A percentile compares a stretch with the other conserved stretches of the same genome.
Evolutionary conservation across 148 eudicot species (phyloP).

Genomic region (Rhododendron kiyosumense): DNA sequence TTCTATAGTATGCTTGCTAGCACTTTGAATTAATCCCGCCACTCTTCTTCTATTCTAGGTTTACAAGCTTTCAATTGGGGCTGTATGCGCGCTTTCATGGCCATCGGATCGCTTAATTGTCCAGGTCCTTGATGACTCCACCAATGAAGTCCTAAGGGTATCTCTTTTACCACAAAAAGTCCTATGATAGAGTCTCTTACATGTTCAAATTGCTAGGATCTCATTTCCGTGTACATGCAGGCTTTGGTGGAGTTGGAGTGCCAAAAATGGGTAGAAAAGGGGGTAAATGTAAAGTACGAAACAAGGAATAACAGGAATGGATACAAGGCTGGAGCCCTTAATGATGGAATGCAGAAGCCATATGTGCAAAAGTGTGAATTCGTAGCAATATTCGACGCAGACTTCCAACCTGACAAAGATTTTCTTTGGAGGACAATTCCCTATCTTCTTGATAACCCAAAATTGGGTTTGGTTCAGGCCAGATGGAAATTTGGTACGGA

Average conservation of each 20-base stretch:
- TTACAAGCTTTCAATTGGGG: slow-evolving; percentile 48
- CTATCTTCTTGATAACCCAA: slow-evolving; percentile 46
- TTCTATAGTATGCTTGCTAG: background rate
- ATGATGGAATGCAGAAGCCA: slow-evolving; percentile 32
- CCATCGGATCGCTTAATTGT: slow-evolving; percentile 42
- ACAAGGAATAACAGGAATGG: slow-evolving; percentile 43
- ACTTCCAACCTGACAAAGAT: slow-evolving; percentile 51
- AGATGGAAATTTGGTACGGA: slow-evolving; percentile 63
- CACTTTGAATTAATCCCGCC: background rate
- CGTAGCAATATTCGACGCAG: slow-evolving; percentile 51
- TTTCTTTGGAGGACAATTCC: slow-evolving; percentile 54
- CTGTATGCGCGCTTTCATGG: slow-evolving; percentile 42
- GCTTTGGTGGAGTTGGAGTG: slow-evolving; percentile 39
- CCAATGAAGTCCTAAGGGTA: slow-evolving; percentile 41
- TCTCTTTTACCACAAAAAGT: background rate
- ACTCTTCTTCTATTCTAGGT: slow-evolving; percentile 19
- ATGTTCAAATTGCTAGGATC: background rate
- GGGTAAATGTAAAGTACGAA: slow-evolving; percentile 37
- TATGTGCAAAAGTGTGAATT: slow-evolving; percentile 43
- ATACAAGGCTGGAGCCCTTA: slow-evolving; percentile 48
- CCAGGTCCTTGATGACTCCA: slow-evolving; percentile 54
- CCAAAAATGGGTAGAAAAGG: slow-evolving; percentile 31
- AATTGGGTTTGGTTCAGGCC: slow-evolving; percentile 56
- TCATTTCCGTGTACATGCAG: slow-evolving; percentile 16
- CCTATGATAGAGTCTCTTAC: background rate